Conservation (phyloP, 208 protist species). For the Leishmania tropica region DNA sequence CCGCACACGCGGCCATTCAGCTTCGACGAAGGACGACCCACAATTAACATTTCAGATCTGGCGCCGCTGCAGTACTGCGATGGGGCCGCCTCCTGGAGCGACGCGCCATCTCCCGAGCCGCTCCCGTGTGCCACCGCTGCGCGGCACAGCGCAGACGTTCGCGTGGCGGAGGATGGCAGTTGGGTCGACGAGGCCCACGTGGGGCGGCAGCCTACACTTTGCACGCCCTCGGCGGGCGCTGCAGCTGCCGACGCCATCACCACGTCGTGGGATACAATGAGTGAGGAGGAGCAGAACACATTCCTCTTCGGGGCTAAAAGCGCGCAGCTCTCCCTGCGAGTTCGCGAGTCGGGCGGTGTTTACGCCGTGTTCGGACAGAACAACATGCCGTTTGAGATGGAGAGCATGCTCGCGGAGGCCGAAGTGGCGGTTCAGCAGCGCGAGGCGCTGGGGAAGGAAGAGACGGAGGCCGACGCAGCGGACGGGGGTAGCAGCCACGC, state of each 20-base stretch:
- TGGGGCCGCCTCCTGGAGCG: constrained; percentile 14
- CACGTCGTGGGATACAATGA: constrained; percentile 17
- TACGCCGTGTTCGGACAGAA: constrained; percentile 28
- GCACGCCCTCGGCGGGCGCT: not conserved
- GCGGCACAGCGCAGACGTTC: not conserved
- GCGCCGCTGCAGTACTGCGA: constrained; percentile 18
- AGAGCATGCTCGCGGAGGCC: constrained; percentile 10
- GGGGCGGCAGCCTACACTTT: not conserved
- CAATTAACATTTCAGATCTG: constrained; percentile 54
- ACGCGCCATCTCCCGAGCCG: not conserved
- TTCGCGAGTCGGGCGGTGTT: constrained; percentile 21
- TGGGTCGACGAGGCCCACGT: not conserved
- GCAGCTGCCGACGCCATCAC: not conserved
- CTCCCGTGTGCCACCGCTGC: not conserved
- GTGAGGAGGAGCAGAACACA: constrained; percentile 42
- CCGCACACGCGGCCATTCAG: constrained; percentile 74
- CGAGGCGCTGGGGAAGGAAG: not conserved
- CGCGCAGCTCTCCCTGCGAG: constrained; percentile 17
- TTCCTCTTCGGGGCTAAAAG: constrained; percentile 36
- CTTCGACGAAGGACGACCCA: constrained; percentile 52
- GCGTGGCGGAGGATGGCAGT: not conserved
- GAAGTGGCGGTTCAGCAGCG: constrained; percentile 3
- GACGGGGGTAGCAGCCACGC: not conserved
- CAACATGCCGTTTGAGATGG: constrained; percentile 13
- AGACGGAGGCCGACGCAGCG: not conserved